Percentiles rank a stretch among this genome's conserved stretches.
These are phyloP conservation scores for Yamadazyma triangularis DNA, from an alignment of 1,139 yeast genomes.

Conservation along the genomic window DNA sequence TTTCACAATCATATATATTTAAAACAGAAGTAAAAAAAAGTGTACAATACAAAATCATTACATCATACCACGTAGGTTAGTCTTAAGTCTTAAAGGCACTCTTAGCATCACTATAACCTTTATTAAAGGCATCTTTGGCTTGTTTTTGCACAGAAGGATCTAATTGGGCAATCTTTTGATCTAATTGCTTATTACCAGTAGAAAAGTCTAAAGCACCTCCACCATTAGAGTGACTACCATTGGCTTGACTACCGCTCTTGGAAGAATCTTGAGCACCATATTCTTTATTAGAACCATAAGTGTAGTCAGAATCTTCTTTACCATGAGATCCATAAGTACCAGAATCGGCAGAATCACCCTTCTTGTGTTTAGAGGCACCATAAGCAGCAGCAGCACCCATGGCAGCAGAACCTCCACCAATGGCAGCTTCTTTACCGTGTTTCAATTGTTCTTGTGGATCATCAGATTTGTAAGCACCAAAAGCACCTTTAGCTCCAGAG, in stretches of 20 bases:
- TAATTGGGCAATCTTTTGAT: slow-evolving; percentile 28
- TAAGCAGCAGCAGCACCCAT: slow-evolving; percentile 12
- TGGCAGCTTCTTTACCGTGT: slow-evolving; percentile 13
- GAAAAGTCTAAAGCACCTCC: slow-evolving; percentile 14
- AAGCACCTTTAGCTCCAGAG: slow-evolving; percentile 7
- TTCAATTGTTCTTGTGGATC: slow-evolving; percentile 8
- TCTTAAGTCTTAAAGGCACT: slow-evolving; percentile 17
- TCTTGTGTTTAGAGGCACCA: slow-evolving; percentile 2
- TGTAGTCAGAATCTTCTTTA: slow-evolving; percentile 1
- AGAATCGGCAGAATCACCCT: slow-evolving; percentile 1
- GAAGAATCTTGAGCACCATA: slow-evolving; percentile 1
- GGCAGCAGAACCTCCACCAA: slow-evolving; percentile 11
- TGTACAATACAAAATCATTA: neutral
- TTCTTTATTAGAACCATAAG: neutral
- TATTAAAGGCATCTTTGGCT: slow-evolving; percentile 36
- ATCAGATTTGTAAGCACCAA: slow-evolving; percentile 7
- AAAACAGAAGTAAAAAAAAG: too few relatives aligned
- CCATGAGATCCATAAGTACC: slow-evolving; percentile 1
- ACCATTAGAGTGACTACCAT: slow-evolving; percentile 1
- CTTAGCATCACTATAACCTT: slow-evolving; percentile 35
- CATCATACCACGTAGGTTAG: neutral
- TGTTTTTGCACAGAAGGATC: slow-evolving; percentile 31
- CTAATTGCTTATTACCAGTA: slow-evolving; percentile 33
- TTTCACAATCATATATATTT: neutral
- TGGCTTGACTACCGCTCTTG: slow-evolving; percentile 1